Percentiles rank a stretch among this genome's conserved stretches.
Conservation (phyloP, 306 rosid genomes). For the Begonia masoniana region DNA sequence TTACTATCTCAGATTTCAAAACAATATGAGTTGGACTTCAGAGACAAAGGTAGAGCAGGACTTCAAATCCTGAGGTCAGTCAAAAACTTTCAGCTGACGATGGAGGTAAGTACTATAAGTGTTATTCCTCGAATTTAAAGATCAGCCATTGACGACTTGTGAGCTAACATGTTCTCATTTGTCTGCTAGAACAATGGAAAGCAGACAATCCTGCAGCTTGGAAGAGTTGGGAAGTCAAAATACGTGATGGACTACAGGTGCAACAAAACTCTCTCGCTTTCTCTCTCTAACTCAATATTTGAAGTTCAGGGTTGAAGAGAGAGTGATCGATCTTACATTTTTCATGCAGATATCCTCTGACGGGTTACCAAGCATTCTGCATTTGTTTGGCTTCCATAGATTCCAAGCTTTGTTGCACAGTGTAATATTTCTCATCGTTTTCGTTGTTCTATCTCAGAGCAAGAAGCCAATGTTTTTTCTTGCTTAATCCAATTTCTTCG, state of each 20-base stretch:
- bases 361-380: slow-evolving; percentile 95
- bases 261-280: neutral
- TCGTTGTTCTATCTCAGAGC: slow-evolving; percentile 52
- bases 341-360: slow-evolving; percentile 71
- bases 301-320: neutral
- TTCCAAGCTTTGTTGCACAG: slow-evolving; percentile 71
- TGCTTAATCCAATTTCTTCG: no score
- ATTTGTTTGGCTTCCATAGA: slow-evolving; percentile 80
- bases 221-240: slow-evolving; percentile 64
- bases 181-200: slow-evolving; percentile 49
- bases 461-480: neutral
- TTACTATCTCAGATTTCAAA: slow-evolving; percentile 38
- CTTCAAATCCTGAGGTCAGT: slow-evolving; percentile 61
- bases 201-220: slow-evolving; percentile 77
- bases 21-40: slow-evolving; percentile 73
- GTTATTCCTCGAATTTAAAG: no score
- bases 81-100: slow-evolving; percentile 78
- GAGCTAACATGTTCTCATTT: neutral
- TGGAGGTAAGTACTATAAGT: slow-evolving; percentile 36
- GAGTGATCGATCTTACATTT: neutral
- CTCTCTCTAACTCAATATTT: neutral
- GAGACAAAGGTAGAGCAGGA: slow-evolving; percentile 74
- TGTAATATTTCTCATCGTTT: slow-evolving; percentile 19
- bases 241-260: slow-evolving; percentile 94
- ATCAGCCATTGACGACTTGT: no score